Conservation (phyloP, 305 asterid species). For the Petunia hybrid region DNA sequence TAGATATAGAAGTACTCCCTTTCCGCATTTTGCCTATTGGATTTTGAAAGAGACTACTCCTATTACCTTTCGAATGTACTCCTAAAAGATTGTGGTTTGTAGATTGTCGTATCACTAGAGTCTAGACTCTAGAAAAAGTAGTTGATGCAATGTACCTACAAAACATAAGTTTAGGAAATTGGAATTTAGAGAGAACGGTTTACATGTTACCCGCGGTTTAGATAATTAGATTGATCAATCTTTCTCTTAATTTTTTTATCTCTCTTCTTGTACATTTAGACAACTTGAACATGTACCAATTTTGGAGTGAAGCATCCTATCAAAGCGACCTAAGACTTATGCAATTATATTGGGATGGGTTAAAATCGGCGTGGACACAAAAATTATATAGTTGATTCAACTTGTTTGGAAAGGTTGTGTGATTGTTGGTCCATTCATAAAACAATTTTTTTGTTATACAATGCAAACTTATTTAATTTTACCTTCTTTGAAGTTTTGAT, state of each 20-base stretch:
- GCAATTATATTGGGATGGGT: no score
- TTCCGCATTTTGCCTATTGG: no score
- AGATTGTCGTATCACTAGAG: background rate
- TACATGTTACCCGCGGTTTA: background rate
- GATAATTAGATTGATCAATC: background rate
- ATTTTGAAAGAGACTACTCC: no score
- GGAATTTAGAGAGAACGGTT: background rate
- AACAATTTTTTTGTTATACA: no score
- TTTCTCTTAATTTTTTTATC: no score
- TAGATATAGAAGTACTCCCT: background rate
- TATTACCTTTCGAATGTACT: no score
- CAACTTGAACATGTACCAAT: no score
- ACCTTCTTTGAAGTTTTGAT: no score
- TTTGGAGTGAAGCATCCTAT: no score
- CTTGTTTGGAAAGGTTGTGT: background rate
- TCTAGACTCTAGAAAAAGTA: background rate
- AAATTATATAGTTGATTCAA: background rate
- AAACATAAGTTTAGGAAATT: background rate
- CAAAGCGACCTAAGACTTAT: no score
- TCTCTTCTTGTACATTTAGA: no score
- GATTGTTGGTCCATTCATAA: background rate
- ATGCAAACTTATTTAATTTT: no score
- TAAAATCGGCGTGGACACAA: background rate
- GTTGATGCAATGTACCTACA: slow-evolving; percentile 2
- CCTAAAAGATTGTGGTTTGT: background rate